Percentiles rank a stretch among this genome's conserved stretches.
These are phyloP conservation scores for Globisporangium alternatum DNA, from an alignment of 352 stramenopile species.

Conservation along the genomic window DNA sequence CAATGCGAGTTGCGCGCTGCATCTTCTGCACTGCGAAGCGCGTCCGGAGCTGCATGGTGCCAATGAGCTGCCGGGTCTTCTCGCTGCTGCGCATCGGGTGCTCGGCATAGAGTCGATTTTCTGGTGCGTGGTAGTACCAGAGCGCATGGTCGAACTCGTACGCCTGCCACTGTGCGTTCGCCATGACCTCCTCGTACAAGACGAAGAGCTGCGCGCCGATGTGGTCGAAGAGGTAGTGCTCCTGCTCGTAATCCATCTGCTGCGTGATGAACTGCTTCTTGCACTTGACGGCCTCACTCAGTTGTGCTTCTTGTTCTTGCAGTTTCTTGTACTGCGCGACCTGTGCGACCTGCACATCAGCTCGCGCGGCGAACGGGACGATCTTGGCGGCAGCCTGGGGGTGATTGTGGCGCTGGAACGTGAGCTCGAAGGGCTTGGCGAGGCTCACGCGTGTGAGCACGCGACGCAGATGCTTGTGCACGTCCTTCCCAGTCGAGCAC, in stretches of 20 bases:
- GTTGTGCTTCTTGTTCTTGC: slow-evolving; percentile 31
- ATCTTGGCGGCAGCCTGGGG: slow-evolving; percentile 46
- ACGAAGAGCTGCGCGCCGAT: slow-evolving; percentile 37
- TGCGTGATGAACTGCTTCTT: slow-evolving; percentile 64
- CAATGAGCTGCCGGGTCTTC: slow-evolving; percentile 41
- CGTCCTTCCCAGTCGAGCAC: slow-evolving; percentile 24
- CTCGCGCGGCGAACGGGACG: slow-evolving; percentile 48
- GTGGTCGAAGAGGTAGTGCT: slow-evolving; percentile 49
- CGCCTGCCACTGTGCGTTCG: slow-evolving; percentile 48
- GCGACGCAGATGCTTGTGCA: slow-evolving; percentile 28
- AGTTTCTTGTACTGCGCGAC: slow-evolving; percentile 37
- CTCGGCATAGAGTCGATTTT: slow-evolving; percentile 34
- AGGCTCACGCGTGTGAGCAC: slow-evolving; percentile 31
- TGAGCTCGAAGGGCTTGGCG: slow-evolving; percentile 44
- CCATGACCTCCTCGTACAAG: slow-evolving; percentile 50
- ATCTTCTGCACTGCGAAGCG: slow-evolving; percentile 36
- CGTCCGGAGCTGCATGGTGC: slow-evolving; percentile 32
- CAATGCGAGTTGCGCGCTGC: slow-evolving; percentile 28
- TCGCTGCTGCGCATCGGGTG: slow-evolving; percentile 55
- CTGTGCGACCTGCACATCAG: slow-evolving; percentile 54
- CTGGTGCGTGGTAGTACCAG: slow-evolving; percentile 56
- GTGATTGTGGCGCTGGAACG: slow-evolving; percentile 56
- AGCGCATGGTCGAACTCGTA: slow-evolving; percentile 60
- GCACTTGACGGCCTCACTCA: slow-evolving; percentile 27
- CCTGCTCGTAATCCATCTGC: slow-evolving; percentile 56